Percentiles rank a stretch among this genome's conserved stretches.
Evolutionary conservation across 345 rosid genomes (phyloP).

Genomic region (Anacardium occidentale): DNA sequence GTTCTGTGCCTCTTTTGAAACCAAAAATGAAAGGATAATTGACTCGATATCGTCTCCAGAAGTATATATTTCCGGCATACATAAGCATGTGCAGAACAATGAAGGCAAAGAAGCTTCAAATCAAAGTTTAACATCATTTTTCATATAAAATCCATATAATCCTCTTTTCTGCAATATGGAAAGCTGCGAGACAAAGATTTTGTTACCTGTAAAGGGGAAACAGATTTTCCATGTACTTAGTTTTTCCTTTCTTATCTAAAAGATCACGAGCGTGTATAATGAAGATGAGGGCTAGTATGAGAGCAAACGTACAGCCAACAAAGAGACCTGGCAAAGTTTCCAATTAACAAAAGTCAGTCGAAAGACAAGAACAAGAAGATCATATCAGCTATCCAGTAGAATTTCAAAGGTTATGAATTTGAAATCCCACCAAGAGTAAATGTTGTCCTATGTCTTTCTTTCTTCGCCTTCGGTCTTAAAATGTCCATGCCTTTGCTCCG

Average conservation of each 20-base stretch:
- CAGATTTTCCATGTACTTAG: conserved; percentile 50
- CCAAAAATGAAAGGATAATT: conserved; percentile 56
- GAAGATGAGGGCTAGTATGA: conserved; percentile 39
- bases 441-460: conserved; percentile 55
- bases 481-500: conserved; percentile 52
- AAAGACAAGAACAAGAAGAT: too few relatives aligned
- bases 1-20: conserved; percentile 44
- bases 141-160: too few relatives aligned
- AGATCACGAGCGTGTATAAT: conserved; percentile 40
- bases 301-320: conserved; percentile 54
- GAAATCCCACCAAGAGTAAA: conserved; percentile 54
- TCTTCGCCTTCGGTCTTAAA: conserved; percentile 50
- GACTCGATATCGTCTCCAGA: conserved; percentile 45
- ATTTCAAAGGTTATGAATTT: too few relatives aligned
- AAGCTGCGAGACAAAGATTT: neutral
- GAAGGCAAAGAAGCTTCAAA: conserved; percentile 42
- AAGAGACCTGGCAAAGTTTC: conserved; percentile 46
- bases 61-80: conserved; percentile 43
- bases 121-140: neutral
- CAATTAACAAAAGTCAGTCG: too few relatives aligned
- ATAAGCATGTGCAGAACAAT: conserved; percentile 42
- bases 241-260: conserved; percentile 28
- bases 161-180: neutral
- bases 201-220: conserved; percentile 68
- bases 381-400: too few relatives aligned